Evolutionary conservation across 192 early-diverging fungal species (phyloP).

Genomic region (Podila epicladia): DNA sequence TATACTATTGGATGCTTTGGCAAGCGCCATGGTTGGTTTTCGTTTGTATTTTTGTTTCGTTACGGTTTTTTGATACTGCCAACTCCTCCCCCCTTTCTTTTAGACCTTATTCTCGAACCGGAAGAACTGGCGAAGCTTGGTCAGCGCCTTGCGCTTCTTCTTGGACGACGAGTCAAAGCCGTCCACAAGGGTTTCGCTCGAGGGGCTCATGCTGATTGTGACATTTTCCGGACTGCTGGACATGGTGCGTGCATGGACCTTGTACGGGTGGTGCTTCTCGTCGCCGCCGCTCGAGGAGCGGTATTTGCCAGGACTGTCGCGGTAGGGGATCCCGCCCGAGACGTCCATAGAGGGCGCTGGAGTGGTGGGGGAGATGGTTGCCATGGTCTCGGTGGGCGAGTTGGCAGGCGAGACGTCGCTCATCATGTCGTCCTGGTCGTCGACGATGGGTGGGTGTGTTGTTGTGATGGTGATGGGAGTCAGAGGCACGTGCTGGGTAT

Average conservation of each 20-base stretch:
- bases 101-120: slow-evolving; percentile 28
- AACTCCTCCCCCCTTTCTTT: neutral
- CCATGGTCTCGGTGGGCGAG: slow-evolving; percentile 43
- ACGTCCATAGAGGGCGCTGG: slow-evolving; percentile 17
- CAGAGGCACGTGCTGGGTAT: neutral
- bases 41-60: neutral
- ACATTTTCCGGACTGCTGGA: neutral
- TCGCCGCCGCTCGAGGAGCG: slow-evolving; percentile 2
- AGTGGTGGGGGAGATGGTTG: slow-evolving; percentile 40
- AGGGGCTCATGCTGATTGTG: slow-evolving; percentile 23
- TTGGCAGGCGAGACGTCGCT: slow-evolving; percentile 34
- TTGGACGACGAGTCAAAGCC: slow-evolving; percentile 30
- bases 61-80: neutral
- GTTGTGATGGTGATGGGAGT: neutral
- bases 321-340: neutral
- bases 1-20: neutral
- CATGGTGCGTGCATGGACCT: slow-evolving; percentile 13
- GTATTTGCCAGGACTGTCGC: neutral
- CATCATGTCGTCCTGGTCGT: slow-evolving; percentile 31
- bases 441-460: neutral
- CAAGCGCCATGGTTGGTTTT: neutral
- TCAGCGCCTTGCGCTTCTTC: slow-evolving; percentile 44
- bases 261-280: slow-evolving; percentile 41
- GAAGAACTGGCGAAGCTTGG: slow-evolving; percentile 46
- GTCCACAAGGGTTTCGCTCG: slow-evolving; percentile 22